phyloP scores from a whole-genome alignment of 176 grass and related monocot genomes.

The Miscanthus lutarioriparius region DNA sequence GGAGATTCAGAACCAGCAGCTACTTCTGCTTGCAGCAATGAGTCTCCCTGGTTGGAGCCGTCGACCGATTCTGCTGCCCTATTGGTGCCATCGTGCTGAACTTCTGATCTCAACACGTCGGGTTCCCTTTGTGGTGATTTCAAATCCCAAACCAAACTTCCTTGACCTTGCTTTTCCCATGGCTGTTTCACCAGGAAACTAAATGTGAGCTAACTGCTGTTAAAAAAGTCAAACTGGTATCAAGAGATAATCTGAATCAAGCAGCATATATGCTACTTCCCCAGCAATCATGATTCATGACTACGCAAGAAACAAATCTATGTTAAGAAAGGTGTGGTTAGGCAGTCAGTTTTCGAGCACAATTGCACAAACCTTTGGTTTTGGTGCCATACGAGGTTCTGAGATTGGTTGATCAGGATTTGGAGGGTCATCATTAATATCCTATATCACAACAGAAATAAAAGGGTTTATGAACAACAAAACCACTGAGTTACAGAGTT shows the following conservation, averaged over 20 bases:
- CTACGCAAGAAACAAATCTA: background rate
- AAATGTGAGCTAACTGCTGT: constrained; percentile 11
- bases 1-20: constrained; percentile 18
- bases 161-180: constrained; percentile 48
- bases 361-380: constrained; percentile 55
- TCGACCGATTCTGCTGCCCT: background rate
- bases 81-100: background rate
- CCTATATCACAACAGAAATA: constrained; percentile 34
- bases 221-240: background rate
- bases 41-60: background rate
- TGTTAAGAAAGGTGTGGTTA: constrained; percentile 5
- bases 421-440: constrained; percentile 59
- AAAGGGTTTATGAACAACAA: background rate
- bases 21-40: background rate
- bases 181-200: constrained; percentile 48
- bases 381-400: constrained; percentile 54
- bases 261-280: background rate
- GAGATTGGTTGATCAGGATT: constrained; percentile 65
- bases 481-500: background rate
- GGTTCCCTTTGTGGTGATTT: constrained; percentile 17
- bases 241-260: constrained; percentile 17
- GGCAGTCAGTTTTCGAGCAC: background rate
- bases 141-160: constrained; percentile 20
- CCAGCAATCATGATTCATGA: background rate
- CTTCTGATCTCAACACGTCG: background rate